Evolutionary conservation across 2,329 filamentous ascomycete species (phyloP).

Genomic region (Plenodomus lindquistii): DNA sequence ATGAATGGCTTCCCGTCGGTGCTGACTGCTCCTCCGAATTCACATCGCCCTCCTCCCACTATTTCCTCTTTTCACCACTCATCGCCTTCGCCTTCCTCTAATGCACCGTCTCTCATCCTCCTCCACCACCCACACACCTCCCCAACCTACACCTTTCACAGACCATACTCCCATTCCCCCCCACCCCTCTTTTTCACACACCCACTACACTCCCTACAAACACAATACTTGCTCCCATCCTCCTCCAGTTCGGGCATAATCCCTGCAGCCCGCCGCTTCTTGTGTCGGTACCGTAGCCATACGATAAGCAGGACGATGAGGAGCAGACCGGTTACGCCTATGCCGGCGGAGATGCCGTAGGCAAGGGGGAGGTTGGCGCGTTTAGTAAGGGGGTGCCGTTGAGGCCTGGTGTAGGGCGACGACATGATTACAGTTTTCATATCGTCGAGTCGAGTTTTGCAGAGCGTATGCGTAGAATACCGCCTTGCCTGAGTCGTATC

Average conservation of each 20-base stretch:
- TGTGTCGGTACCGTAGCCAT: not conserved
- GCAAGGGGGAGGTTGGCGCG: not conserved
- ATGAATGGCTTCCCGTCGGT: too few relatives aligned
- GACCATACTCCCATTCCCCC: conserved; percentile 1
- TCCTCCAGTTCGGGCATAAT: not conserved
- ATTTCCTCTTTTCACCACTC: too few relatives aligned
- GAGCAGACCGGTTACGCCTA: not conserved
- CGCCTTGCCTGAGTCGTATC: too few relatives aligned
- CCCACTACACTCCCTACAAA: conserved; percentile 1
- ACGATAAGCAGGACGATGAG: not conserved
- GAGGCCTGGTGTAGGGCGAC: too few relatives aligned
- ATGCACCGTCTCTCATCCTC: too few relatives aligned
- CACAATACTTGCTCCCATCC: not conserved
- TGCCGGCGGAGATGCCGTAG: not conserved
- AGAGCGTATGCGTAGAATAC: too few relatives aligned
- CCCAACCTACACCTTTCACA: not conserved
- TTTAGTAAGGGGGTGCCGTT: too few relatives aligned
- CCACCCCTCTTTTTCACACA: conserved; percentile 1
- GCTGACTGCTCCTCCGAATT: too few relatives aligned
- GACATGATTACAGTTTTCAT: too few relatives aligned
- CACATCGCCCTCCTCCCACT: too few relatives aligned
- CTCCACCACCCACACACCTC: not conserved
- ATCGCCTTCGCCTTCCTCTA: too few relatives aligned
- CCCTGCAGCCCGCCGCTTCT: not conserved
- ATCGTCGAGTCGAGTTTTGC: too few relatives aligned